phyloP scores from a whole-genome alignment of 768 basidiomycete genomes.

The Tulasnella sp. region DNA sequence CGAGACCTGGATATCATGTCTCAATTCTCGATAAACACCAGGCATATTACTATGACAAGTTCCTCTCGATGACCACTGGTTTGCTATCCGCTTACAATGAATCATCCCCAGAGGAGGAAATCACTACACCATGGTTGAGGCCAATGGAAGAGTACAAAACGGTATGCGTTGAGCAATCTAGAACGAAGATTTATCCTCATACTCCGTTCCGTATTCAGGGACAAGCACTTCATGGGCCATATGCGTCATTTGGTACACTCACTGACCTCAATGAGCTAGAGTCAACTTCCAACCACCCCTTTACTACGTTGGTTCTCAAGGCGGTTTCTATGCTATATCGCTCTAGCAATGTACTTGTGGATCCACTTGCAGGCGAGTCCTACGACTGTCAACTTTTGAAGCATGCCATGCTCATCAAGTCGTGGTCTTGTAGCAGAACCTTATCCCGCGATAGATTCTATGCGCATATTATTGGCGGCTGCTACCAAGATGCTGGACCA shows the following conservation, averaged over 20 bases:
- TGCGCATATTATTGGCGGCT: too few relatives aligned
- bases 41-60: constrained; percentile 1
- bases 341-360: too few relatives aligned
- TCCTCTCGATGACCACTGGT: neutral
- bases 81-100: neutral
- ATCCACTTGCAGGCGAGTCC: too few relatives aligned
- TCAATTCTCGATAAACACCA: neutral
- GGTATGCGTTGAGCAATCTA: neutral
- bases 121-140: constrained; percentile 13
- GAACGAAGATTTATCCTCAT: neutral
- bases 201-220: neutral
- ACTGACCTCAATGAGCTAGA: neutral
- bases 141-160: constrained; percentile 14
- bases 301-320: neutral
- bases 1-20: neutral
- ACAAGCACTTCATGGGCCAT: neutral
- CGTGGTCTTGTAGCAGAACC: too few relatives aligned
- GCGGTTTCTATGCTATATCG: neutral
- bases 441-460: too few relatives aligned
- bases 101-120: neutral
- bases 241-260: neutral
- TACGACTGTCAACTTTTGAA: too few relatives aligned
- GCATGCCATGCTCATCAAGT: too few relatives aligned
- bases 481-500: too few relatives aligned
- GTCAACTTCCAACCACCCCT: neutral